phyloP scores from a whole-genome alignment of 2,329 filamentous ascomycete species.

The Colletotrichum sojae region DNA sequence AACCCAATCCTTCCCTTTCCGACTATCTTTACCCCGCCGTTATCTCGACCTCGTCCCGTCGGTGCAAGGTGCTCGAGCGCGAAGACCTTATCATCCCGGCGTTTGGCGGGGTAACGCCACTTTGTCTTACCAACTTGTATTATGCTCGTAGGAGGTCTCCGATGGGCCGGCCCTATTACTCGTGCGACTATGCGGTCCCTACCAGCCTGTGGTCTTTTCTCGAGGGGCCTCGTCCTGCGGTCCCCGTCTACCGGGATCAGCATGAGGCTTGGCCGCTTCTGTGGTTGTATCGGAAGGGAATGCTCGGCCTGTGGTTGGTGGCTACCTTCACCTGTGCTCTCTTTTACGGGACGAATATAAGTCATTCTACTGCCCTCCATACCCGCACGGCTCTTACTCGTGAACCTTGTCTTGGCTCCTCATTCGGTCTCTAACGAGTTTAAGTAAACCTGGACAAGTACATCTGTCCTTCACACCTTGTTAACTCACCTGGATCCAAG shows the following conservation, averaged over 20 bases:
- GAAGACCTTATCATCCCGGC: conserved; percentile 24
- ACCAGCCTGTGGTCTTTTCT: background rate
- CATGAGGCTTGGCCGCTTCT: conserved; percentile 5
- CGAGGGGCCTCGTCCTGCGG: conserved; percentile 15
- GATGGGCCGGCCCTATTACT: conserved; percentile 6
- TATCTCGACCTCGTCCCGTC: conserved; percentile 29
- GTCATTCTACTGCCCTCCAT: conserved; percentile 6
- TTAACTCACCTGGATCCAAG: background rate
- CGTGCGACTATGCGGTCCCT: conserved; percentile 15
- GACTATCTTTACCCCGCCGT: conserved; percentile 40
- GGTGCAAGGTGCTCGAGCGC: background rate
- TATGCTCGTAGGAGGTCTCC: conserved; percentile 37
- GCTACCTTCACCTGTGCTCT: background rate
- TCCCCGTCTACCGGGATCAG: conserved; percentile 20
- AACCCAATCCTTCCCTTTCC: conserved; percentile 20
- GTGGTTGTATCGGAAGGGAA: conserved; percentile 16
- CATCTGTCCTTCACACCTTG: background rate
- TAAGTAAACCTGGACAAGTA: conserved; percentile 5
- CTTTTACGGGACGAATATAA: conserved; percentile 30
- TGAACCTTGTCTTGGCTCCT: conserved; percentile 31
- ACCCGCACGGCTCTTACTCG: conserved; percentile 20
- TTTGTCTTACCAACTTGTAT: conserved; percentile 34
- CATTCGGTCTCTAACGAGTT: background rate
- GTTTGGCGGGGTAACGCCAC: conserved; percentile 32
- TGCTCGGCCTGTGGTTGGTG: conserved; percentile 32